These are phyloP conservation scores for Aspergillus nanangensis DNA, from an alignment of 495 filamentous ascomycete species.

Conservation along the genomic window DNA sequence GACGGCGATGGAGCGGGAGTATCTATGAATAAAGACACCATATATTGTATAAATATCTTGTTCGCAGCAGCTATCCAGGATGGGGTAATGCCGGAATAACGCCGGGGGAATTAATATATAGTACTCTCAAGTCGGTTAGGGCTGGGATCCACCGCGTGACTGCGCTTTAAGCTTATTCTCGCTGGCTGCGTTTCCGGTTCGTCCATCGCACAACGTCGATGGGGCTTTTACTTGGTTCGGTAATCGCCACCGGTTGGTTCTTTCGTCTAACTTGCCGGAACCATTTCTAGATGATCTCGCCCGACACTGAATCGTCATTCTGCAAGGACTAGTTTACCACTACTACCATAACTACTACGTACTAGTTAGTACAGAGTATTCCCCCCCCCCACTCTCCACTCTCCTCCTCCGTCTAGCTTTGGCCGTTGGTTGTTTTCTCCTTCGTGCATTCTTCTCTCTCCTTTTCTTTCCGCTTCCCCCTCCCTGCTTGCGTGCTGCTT, in stretches of 20 bases:
- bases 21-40: not conserved
- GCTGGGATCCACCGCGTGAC: not conserved
- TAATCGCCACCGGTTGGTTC: not conserved
- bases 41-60: conserved; percentile 20
- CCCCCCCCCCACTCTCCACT: conserved; percentile 5
- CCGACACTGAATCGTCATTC: too few species aligned
- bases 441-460: not conserved
- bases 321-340: not conserved
- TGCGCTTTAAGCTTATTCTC: not conserved
- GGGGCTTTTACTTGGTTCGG: not conserved
- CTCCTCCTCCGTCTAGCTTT: conserved; percentile 1
- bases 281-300: too few species aligned
- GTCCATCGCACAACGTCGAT: not conserved
- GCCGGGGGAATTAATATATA: too few species aligned
- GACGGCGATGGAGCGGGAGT: conserved; percentile 37
- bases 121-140: not conserved
- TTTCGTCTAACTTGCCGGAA: conserved; percentile 9
- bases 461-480: not conserved
- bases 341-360: not conserved
- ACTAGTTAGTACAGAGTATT: not conserved
- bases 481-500: not conserved
- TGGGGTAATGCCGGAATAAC: too few species aligned
- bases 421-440: conserved; percentile 1
- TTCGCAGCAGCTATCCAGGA: not conserved
- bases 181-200: not conserved